Evolutionary conservation across 1,284 basidiomycete genomes (phyloP).

Genomic region (Pseudozyma pruni): DNA sequence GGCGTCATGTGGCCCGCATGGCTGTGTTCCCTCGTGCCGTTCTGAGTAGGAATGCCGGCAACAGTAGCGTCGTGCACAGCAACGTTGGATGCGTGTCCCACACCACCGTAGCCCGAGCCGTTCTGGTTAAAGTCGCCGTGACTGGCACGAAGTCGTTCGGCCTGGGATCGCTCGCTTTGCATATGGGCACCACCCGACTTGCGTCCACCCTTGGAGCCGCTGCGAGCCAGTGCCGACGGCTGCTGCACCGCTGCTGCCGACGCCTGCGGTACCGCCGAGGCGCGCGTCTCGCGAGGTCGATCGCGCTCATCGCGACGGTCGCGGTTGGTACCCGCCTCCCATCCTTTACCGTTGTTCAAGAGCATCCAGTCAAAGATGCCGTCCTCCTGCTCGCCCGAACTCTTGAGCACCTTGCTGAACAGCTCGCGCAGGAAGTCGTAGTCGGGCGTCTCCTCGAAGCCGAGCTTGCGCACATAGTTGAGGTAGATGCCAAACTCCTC

Average conservation of each 20-base stretch:
- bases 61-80: slow-evolving; percentile 61
- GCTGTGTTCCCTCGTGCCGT: slow-evolving; percentile 47
- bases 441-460: slow-evolving; percentile 93
- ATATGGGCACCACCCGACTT: slow-evolving; percentile 55
- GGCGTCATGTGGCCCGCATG: slow-evolving; percentile 52
- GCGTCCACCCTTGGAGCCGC: slow-evolving; percentile 57
- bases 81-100: slow-evolving; percentile 58
- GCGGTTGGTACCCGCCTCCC: slow-evolving; percentile 78
- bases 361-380: slow-evolving; percentile 90
- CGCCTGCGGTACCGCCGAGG: slow-evolving; percentile 34
- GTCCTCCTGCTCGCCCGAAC: slow-evolving; percentile 85
- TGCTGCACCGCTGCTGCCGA: slow-evolving; percentile 29
- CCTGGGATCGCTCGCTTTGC: slow-evolving; percentile 40
- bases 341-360: slow-evolving; percentile 89
- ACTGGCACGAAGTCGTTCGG: slow-evolving; percentile 42
- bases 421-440: slow-evolving; percentile 94
- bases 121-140: slow-evolving; percentile 51
- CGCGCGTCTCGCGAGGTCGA: slow-evolving; percentile 52
- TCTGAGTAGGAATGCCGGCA: slow-evolving; percentile 42
- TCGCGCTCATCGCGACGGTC: slow-evolving; percentile 65
- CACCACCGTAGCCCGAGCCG: slow-evolving; percentile 52
- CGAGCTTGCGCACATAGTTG: slow-evolving; percentile 86
- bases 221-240: slow-evolving; percentile 44
- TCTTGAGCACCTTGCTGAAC: slow-evolving; percentile 90
- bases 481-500: slow-evolving; percentile 89